These are phyloP conservation scores for Hamamelis virginiana DNA, from an alignment of 164 flowering plant genomes.

Conservation along the genomic window DNA sequence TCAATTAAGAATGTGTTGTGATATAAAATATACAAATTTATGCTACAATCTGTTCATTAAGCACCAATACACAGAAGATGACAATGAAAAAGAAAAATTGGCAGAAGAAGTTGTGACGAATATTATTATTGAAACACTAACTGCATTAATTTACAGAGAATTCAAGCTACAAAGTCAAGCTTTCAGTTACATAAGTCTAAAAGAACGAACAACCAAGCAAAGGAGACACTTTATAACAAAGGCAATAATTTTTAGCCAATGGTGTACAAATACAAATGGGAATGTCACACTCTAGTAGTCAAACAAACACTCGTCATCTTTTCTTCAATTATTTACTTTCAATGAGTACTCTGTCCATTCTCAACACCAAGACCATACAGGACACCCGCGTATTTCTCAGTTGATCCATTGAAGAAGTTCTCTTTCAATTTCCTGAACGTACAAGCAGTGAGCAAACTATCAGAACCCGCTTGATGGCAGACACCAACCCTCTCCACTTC, in stretches of 20 bases:
- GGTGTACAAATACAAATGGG: conserved; percentile 24
- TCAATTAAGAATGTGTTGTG: too few relatives aligned
- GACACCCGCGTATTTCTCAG: conserved; percentile 53
- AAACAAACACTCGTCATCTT: conserved; percentile 23
- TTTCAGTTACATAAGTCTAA: conserved; percentile 22
- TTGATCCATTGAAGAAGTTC: conserved; percentile 38
- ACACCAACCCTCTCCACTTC: conserved; percentile 57
- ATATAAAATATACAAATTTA: too few relatives aligned
- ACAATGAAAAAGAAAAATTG: neutral
- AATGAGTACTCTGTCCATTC: conserved; percentile 34
- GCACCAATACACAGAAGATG: neutral
- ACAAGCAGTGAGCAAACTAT: conserved; percentile 52
- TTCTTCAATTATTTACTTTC: conserved; percentile 10
- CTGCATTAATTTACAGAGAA: conserved; percentile 29
- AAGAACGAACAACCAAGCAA: conserved; percentile 10
- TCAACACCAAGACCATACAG: conserved; percentile 56
- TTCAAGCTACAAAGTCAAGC: conserved; percentile 29
- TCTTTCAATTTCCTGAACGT: conserved; percentile 56
- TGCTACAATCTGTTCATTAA: too few relatives aligned
- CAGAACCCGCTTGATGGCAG: conserved; percentile 60
- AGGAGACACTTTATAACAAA: conserved; percentile 15
- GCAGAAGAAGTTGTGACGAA: neutral
- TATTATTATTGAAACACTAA: conserved; percentile 25
- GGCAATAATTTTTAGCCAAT: conserved; percentile 19
- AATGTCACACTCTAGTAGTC: conserved; percentile 24